Base-by-base conservation (phyloP, 495 filamentous ascomycete species). In the Corynascus novoguineensis region DNA sequence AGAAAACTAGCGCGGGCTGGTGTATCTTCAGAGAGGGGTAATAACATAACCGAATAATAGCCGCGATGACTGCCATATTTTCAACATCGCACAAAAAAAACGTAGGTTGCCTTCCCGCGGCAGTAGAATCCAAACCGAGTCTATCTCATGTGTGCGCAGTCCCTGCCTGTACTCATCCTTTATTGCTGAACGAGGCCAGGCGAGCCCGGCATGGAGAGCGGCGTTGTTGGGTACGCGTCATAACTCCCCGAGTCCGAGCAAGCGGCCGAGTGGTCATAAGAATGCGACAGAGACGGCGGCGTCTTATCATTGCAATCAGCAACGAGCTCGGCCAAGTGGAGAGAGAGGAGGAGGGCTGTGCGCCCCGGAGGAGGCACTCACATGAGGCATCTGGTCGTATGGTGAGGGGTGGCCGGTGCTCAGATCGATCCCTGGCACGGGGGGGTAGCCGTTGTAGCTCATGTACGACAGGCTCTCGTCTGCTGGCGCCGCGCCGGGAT, bases 271-370 rank as follows among this genome's bases (percentile, higher is more conserved):
- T 85, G 84, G 60, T 92, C 88, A 71, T 87, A 89, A 17, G 86
- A 85, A 60, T 90, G 87, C 63, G 85, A 85, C 65, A 95, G 82
- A 65, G 90, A 83, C 73, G 90, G 90, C 74, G 91, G 92, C 89
- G 79, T 64, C 44, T 42, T 50, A 63, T 58, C 63, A 68, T 70
- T 66, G 68, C 49, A 15, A 69, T 78, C 75, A 78, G 75, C 72
- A 77, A 74, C 71, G 67, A 62, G 65, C 29, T 17, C 31, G 40
- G 14, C 28, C 51, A 25, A 19, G 38, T 9, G 60, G 55, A 57
- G 53, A 58, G 60, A 61, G 61, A 53, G 63, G 58, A 63, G 62
- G 61, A 35, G 64, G 48, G 64, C 64, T 68, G 67, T 66, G 71
- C 60, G 24, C 24, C 7, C 29, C 45, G 17, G 57, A 34, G 15